Evolutionary conservation across 495 filamentous ascomycete species (phyloP), one percentile per base, ranked within the genome.

Genomic region (Mycothermus thermophilus): DNA sequence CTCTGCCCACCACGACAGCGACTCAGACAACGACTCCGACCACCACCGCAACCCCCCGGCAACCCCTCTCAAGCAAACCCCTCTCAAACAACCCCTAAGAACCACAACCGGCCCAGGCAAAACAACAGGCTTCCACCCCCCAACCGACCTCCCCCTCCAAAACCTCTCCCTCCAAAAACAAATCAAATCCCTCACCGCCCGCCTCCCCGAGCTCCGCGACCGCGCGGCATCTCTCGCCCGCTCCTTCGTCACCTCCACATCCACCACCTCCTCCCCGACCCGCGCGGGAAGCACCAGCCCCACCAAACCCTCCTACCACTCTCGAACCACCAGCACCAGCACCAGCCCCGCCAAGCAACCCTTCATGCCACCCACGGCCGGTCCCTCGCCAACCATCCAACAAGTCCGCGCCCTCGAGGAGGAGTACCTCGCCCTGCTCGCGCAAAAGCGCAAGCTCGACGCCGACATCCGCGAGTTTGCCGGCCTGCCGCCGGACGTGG

Each of bases 401-500:
- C 55, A 67, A 17, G 59, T 77, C 6, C 55, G 66, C 18, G 48
- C 41, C 0, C 58, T 77, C 15, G 75, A 81, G 42, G 51, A 58
- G 6, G 63, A 54, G 0, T 69, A 80, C 24, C 57, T 60, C 15
- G 62, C 56, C 2, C 40, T 75, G 41, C 54, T 70, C 13, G 42
- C 52, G 2, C 44, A 54, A 24, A 73, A 79, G 30, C 63, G 66
- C 36, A 64, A 64, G 12, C 47, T 85, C 14, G 73, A 81, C 33
- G 56, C 48, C 0, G 64, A 74, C 46, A 65, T 80, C 7, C 54
- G 52, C 18, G 64, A 56, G 3, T 88, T 80, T 43, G 67, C 75
- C 40, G 74, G 78, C 6, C 50, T 93, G 38, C 80, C 84, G 9
- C 72, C 71, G 10, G 78, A 88, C 42, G 55, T 68, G 18, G 68